Base-by-base conservation (phyloP, 345 rosid species). In the Boechera divaricarpa region DNA sequence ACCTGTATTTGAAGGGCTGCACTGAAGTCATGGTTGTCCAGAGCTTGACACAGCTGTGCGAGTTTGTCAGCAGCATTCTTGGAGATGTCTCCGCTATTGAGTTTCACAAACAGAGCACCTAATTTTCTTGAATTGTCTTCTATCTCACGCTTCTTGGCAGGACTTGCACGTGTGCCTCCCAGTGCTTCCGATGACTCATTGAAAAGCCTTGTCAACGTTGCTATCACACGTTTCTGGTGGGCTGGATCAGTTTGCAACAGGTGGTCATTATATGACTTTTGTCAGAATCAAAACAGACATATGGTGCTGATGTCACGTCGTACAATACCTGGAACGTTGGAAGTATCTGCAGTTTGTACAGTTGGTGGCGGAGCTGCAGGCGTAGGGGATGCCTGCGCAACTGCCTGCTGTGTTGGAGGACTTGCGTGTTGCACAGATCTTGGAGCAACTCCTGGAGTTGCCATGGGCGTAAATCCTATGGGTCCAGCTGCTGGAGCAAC, bases 1-100 rank as follows among this genome's bases (percentile, higher is more conserved):
- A 88, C 98, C 96, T 96, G 99, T 81, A 96, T 87, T 77, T 93
- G 96, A 72, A 93, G 87, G 68, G 99, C 99, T 48, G 88, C 70
- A 63, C 86, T 72, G 56, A 87, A 91, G 82, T 93, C 95, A 44
- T 85, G 86, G 35, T 70, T 81, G 86, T 96, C 99, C 70, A 96
- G 83, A 72, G 97, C 93, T 81, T 90, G 95, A 80, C 99, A 93
- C 11, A 96, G 92, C 82, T 91, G 87, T 68, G 82, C 81, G 56
- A 96, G 98, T 84, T 90, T 96, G 68, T 91, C 97, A 2, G 95
- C 93, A 55, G 98, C 98, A 70, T 91, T 93, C 80, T 82, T 85
- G 1, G 99, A 96, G 64, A 96, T 88, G 85, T 91, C 99, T 48
- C 93, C 93, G 47, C 87, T 87, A 79, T 90, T 96, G 39, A 93